Conservation (phyloP, 2,329 filamentous ascomycete species). For the Endoconidiophora laricicola region DNA sequence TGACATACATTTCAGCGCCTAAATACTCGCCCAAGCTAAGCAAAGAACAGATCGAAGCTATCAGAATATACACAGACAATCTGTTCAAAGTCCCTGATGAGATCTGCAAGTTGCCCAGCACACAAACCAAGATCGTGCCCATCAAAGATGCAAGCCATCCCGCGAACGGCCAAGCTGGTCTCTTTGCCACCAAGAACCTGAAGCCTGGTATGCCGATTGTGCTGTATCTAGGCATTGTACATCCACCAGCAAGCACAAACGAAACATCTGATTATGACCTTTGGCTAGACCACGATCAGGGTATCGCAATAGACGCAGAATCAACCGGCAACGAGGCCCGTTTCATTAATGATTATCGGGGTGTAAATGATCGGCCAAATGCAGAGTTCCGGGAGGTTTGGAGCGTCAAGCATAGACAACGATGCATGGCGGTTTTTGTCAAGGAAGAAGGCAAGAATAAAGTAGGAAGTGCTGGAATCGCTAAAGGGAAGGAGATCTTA, state of each 20-base stretch:
- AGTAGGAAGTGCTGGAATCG: slow-evolving; percentile 24
- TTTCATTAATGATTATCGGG: slow-evolving; percentile 51
- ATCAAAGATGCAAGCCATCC: slow-evolving; percentile 38
- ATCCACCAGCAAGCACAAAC: slow-evolving; percentile 22
- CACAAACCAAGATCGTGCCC: slow-evolving; percentile 35
- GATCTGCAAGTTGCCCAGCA: slow-evolving; percentile 27
- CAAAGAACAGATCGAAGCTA: slow-evolving; percentile 23
- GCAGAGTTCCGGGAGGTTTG: slow-evolving; percentile 44
- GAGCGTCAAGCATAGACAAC: slow-evolving; percentile 34
- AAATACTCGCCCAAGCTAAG: slow-evolving; percentile 30
- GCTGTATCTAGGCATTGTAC: slow-evolving; percentile 44
- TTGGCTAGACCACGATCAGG: slow-evolving; percentile 40
- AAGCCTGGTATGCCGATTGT: slow-evolving; percentile 38
- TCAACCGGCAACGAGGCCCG: slow-evolving; percentile 44
- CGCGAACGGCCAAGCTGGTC: slow-evolving; percentile 39
- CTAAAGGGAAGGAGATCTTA: slow-evolving; percentile 45
- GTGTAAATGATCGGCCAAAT: slow-evolving; percentile 35
- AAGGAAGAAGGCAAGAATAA: slow-evolving; percentile 26
- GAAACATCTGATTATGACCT: slow-evolving; percentile 44
- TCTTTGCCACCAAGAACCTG: slow-evolving; percentile 40
- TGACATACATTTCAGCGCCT: slow-evolving; percentile 37
- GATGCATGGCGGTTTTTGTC: slow-evolving; percentile 42
- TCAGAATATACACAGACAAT: slow-evolving; percentile 12
- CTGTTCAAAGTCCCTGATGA: slow-evolving; percentile 20
- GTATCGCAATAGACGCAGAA: slow-evolving; percentile 44